Evolutionary conservation across 495 filamentous ascomycete species (phyloP).

Genomic region (Trichoderma erinaceum): DNA sequence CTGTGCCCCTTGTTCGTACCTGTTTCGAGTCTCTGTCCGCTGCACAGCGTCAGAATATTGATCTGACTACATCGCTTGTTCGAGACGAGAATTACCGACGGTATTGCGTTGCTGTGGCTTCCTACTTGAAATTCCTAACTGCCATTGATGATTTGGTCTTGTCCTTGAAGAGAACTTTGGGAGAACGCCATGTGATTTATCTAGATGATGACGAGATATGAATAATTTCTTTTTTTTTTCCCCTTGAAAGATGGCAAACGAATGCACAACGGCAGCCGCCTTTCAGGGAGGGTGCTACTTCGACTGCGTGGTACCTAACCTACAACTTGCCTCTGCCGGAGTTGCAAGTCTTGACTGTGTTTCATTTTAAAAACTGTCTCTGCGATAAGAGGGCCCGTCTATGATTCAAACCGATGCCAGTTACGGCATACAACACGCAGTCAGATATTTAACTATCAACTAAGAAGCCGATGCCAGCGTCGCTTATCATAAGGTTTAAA

Average conservation of each 20-base stretch:
- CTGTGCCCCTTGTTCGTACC: slow-evolving; percentile 2
- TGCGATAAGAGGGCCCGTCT: no score
- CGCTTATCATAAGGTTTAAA: neutral
- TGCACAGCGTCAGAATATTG: neutral
- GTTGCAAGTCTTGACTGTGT: no score
- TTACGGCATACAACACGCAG: no score
- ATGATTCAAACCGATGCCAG: no score
- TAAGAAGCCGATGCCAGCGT: neutral
- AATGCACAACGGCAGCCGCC: no score
- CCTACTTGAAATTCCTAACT: slow-evolving; percentile 11
- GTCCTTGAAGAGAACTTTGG: neutral
- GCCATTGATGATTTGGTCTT: slow-evolving; percentile 10
- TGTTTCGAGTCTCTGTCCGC: neutral
- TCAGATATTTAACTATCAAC: neutral
- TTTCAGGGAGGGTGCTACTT: no score
- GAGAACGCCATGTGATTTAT: slow-evolving; percentile 9
- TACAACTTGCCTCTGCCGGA: no score
- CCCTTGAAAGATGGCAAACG: no score
- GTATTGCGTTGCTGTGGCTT: slow-evolving; percentile 6
- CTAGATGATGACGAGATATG: neutral
- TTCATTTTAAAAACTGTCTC: no score
- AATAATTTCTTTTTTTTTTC: neutral
- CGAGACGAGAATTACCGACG: slow-evolving; percentile 14
- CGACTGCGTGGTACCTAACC: no score
- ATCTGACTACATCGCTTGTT: neutral